Evolutionary conservation across 768 basidiomycete genomes (phyloP), one percentile per base, ranked within the genome.

Genomic region (Leucosporidium scottii): DNA sequence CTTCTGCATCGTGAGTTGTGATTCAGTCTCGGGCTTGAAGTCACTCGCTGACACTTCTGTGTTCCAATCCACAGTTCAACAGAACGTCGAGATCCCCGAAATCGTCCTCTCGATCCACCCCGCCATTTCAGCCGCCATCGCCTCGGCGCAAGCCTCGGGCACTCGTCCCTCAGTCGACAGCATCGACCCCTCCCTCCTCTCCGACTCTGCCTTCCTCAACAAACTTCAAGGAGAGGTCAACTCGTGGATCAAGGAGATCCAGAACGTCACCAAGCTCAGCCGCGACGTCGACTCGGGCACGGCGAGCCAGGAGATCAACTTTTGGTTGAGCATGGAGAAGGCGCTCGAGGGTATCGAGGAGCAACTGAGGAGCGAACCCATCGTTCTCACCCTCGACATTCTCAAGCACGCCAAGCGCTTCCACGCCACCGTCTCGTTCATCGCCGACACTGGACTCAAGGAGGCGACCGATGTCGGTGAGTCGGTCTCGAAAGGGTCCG

Each of bases 61-160:
- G 27, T 21, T 17, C 1, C 49, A 4, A 4, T 31, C 30, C 27
- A 47, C 65, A 72, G 71, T 98, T 8, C 94, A 98, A 76, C 96
- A 98, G 79, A 99, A 99, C 74, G 94, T 98, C 70, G 96, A 99
- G 81, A 98, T 98, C 61, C 96, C 96, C 1, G 92, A 98, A 78
- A 94, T 92, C 6, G 88, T 92, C 73, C 85, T 98, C 36, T 82
- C 90, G 71, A 89, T 97, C 61, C 93, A 98, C 76, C 92, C 92
- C 48, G 82, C 84, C 70, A 90, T 99, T 69, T 87, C 91, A 68
- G 83, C 86, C 59, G 89, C 93, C 0, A 91, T 96, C 27, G 90
- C 93, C 75, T 67, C 75, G 65, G 77, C 83, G 76, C 75, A 76
- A 28, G 67, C 74, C 0, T 62, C 74, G 15, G 84, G 79, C 82